phyloP scores from a whole-genome alignment of 2,329 filamentous ascomycete genomes.

The Endothia cerciana region DNA sequence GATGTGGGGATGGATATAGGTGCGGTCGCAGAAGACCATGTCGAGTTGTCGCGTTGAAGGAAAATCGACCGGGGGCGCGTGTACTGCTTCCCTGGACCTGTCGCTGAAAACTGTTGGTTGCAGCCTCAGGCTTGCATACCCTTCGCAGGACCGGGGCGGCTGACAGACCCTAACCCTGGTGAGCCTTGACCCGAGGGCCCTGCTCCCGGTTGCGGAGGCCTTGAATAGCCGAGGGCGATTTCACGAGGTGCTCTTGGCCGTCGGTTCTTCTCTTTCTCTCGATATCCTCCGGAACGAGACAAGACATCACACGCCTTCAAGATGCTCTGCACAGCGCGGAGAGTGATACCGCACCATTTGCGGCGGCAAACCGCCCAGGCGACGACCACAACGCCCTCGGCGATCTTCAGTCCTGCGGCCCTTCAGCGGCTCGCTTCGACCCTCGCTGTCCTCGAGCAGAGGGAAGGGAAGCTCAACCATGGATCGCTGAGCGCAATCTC shows the following conservation, averaged over 20 bases:
- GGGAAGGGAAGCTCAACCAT: conserved; percentile 81
- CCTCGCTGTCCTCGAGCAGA: conserved; percentile 89
- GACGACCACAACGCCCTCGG: conserved; percentile 34
- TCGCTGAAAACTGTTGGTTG: conserved; percentile 21
- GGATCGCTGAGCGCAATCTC: conserved; percentile 84
- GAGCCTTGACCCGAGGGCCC: not conserved
- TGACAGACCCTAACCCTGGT: not conserved
- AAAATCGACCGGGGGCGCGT: conserved; percentile 25
- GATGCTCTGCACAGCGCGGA: conserved; percentile 29
- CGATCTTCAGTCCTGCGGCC: conserved; percentile 52
- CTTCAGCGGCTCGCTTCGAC: conserved; percentile 78
- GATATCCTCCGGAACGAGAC: conserved; percentile 2
- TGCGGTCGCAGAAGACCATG: conserved; percentile 28
- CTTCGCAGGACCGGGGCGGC: too few species aligned
- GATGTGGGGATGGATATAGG: conserved; percentile 7
- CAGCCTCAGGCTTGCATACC: conserved; percentile 21
- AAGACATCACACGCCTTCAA: conserved; percentile 5
- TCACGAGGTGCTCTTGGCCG: not conserved
- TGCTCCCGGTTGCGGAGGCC: conserved; percentile 16
- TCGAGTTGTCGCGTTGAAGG: conserved; percentile 29
- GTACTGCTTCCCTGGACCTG: not conserved
- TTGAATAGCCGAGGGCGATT: conserved; percentile 27
- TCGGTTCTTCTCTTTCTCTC: conserved; percentile 10
- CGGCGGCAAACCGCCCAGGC: conserved; percentile 26
- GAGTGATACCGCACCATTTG: conserved; percentile 26